Evolutionary conservation across 352 stramenopile species (phyloP), one percentile per base, ranked within the genome.

Genomic region (Globisporangium alternatum): DNA sequence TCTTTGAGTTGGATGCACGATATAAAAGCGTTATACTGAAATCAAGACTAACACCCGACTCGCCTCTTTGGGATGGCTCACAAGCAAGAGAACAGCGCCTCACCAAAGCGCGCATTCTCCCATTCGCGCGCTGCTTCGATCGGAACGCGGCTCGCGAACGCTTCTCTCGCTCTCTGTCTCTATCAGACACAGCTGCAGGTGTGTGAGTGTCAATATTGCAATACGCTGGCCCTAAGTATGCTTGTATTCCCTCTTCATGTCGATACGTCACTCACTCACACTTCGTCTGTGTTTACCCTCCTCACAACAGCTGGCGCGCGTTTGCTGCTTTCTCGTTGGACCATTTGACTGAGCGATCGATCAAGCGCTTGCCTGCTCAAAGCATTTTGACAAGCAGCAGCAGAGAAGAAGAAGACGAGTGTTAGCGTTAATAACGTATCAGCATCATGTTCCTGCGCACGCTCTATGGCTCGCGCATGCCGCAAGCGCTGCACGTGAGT

Each of bases 391-490:
- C 33, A 59, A 59, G 31, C 37, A 49, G 30, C 19, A 31, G 25
- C 13, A 28, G 4, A 37, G 51, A 9, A 56, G 31, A 60, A 49
- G 48, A 37, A 55, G 25, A 37, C 25, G 25, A 28, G 25, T 2
- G 25, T 28, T 28, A 28, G 19, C 25, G 10, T 41, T 13, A 2
- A 41, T 45, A 41, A 17, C 12, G 47, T 28, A 44, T 3, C 19
- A 22, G 15, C 8, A 56, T 33, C 59, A 93, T 93, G 85, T 91
- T 93, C 48, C 78, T 94, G n/a, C 83, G 85, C 22, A 77, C 78
- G 35, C 76, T 94, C 12, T 92, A 90, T 53, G 83, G 81, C 43
- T 88, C 81, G 52, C 86, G 86, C 54, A 90, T 92, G 83, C 86
- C 83, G 3, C 86, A 91, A 64, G 39, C 83, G 52, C 83, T 88